phyloP scores from a whole-genome alignment of 1,139 yeast species.

The Yamadazyma triangularis region DNA sequence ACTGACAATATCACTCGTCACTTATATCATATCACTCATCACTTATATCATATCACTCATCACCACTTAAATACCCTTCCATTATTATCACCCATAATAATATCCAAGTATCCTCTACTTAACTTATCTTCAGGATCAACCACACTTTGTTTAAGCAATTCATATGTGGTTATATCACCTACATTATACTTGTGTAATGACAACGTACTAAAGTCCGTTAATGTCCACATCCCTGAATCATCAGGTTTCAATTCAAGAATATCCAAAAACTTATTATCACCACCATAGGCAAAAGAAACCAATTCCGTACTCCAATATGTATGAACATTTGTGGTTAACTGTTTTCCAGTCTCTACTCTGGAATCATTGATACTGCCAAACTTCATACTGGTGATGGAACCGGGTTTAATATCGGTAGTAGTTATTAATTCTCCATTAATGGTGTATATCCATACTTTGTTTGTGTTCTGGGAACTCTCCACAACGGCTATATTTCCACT shows the following conservation, averaged over 20 bases:
- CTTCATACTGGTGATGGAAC: conserved; percentile 17
- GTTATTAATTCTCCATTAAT: conserved; percentile 50
- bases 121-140: conserved; percentile 34
- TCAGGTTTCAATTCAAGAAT: conserved; percentile 24
- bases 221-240: conserved; percentile 17
- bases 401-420: conserved; percentile 13
- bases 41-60: no score
- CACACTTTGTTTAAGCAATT: conserved; percentile 26
- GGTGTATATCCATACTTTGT: conserved; percentile 36
- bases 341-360: conserved; percentile 21
- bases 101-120: conserved; percentile 26
- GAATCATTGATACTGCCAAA: conserved; percentile 33
- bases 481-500: conserved; percentile 49
- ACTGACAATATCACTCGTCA: no score
- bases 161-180: conserved; percentile 23
- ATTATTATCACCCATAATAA: conserved; percentile 37
- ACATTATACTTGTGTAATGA: conserved; percentile 13
- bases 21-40: no score
- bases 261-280: conserved; percentile 14
- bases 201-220: conserved; percentile 14
- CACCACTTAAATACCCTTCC: conserved; percentile 31
- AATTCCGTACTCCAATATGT: conserved; percentile 38
- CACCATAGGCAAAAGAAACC: conserved; percentile 17
- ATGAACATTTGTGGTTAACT: conserved; percentile 23
- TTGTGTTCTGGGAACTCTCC: conserved; percentile 1